Percentiles rank a stretch among this genome's conserved stretches.
These are phyloP conservation scores for Penicillium sp. DNA, from an alignment of 2,329 filamentous ascomycete species.

Conservation along the genomic window DNA sequence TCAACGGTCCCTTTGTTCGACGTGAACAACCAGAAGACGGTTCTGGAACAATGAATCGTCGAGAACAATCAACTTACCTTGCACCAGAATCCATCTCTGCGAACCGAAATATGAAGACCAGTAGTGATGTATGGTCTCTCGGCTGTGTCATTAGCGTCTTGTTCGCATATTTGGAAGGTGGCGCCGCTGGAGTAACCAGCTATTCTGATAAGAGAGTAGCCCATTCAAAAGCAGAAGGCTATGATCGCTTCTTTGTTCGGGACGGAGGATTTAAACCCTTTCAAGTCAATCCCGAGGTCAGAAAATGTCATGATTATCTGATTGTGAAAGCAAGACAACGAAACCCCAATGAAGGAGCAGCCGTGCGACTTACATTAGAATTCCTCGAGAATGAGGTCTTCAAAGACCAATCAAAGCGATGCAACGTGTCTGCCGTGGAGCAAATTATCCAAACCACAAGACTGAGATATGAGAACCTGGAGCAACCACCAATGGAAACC, in stretches of 20 bases:
- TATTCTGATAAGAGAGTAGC: conserved; percentile 20
- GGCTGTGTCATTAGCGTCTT: conserved; percentile 44
- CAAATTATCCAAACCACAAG: conserved; percentile 15
- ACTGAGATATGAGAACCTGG: background rate
- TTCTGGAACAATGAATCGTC: background rate
- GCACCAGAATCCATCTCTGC: conserved; percentile 34
- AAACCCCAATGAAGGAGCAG: conserved; percentile 19
- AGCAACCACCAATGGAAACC: background rate
- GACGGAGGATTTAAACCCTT: background rate
- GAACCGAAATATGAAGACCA: conserved; percentile 31
- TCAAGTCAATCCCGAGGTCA: conserved; percentile 11
- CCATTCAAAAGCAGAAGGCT: conserved; percentile 23
- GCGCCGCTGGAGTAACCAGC: conserved; percentile 25
- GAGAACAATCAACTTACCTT: conserved; percentile 36
- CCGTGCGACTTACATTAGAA: conserved; percentile 26
- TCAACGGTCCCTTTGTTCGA: background rate
- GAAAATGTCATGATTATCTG: conserved; percentile 14
- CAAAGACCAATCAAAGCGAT: conserved; percentile 19
- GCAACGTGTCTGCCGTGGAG: conserved; percentile 23
- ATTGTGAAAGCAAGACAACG: conserved; percentile 2
- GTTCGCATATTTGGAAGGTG: conserved; percentile 39
- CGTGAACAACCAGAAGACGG: background rate
- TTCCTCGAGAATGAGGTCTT: conserved; percentile 30
- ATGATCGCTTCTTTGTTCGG: conserved; percentile 11
- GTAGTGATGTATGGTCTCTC: conserved; percentile 45